phyloP scores from a whole-genome alignment of 148 eudicot species.

The Tetragonia tetragonoides region DNA sequence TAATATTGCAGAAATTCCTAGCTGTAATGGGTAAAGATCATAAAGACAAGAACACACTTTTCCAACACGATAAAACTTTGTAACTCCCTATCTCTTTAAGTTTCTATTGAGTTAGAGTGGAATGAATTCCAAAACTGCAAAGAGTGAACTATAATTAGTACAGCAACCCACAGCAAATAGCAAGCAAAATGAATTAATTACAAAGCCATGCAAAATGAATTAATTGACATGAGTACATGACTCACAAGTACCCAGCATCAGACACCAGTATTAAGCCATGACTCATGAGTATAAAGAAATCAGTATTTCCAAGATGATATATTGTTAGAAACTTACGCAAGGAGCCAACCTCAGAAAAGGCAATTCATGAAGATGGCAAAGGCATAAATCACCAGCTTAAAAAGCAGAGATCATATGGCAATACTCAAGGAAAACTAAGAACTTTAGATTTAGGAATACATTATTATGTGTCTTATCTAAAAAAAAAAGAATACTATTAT shows the following conservation, averaged over 20 bases:
- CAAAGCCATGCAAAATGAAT: too few relatives aligned
- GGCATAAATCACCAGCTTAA: background rate
- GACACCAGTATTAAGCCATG: background rate
- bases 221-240: background rate
- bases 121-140: too few relatives aligned
- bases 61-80: too few relatives aligned
- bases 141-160: too few relatives aligned
- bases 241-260: background rate
- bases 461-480: too few relatives aligned
- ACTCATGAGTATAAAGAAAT: background rate
- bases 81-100: too few relatives aligned
- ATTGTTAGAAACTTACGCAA: background rate
- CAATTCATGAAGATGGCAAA: background rate
- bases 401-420: background rate
- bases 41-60: background rate
- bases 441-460: too few relatives aligned
- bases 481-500: too few relatives aligned
- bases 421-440: background rate
- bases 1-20: slow-evolving; percentile 2
- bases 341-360: background rate
- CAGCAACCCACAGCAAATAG: too few relatives aligned
- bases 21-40: slow-evolving; percentile 1
- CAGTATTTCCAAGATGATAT: too few relatives aligned
- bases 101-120: too few relatives aligned
- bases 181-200: too few relatives aligned